Evolutionary conservation across 805 yeast genomes (phyloP), one percentile per base, ranked within the genome.

Genomic region (Cyberlindnera veronae): DNA sequence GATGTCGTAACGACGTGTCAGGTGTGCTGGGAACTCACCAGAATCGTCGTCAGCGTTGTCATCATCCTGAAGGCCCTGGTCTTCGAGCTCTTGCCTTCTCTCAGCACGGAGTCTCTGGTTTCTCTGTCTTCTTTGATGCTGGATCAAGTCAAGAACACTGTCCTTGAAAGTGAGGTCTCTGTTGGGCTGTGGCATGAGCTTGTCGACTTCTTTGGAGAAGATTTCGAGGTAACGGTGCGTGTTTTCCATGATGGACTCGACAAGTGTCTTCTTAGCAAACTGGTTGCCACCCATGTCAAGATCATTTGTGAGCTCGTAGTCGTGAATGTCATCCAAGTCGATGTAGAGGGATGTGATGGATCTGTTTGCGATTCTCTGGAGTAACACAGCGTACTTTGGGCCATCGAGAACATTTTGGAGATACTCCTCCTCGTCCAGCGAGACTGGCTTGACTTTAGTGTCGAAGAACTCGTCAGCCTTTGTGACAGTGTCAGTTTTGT

Each of bases 61-160:
- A 15, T 55, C 63, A 27, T 54, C 62, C 23, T 55, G 49, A 6
- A 58, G 45, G 24, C 58, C 60, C 38, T 67, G 69, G 50, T 64
- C 68, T 51, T 70, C 69, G 48, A 73, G 64, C 55, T 83, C 89
- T 47, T 79, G 82, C 35, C 76, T 71, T 51, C 76, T 72, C 53
- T 84, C 93, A 46, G 77, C 79, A 41, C 77, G 77, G 26, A 80
- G 69, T 46, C 91, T 76, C 51, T 77, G 77, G 61, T 91, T 91
- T 58, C 96, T 76, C 59, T 87, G 75, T 54, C 75, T 79, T 61
- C 99, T 77, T 68, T 93, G 98, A 57, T 87, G 90, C 50, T 90
- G 70, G 41, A 93, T 87, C 43, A 93, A 95, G 58, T 93, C 99
- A 48, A 93, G 67, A 11, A 93, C 98, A 51, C 87, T 95, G 60